Conservation (phyloP, 1,284 basidiomycete species). For the Sporisorium iseilematis-ciliati region DNA sequence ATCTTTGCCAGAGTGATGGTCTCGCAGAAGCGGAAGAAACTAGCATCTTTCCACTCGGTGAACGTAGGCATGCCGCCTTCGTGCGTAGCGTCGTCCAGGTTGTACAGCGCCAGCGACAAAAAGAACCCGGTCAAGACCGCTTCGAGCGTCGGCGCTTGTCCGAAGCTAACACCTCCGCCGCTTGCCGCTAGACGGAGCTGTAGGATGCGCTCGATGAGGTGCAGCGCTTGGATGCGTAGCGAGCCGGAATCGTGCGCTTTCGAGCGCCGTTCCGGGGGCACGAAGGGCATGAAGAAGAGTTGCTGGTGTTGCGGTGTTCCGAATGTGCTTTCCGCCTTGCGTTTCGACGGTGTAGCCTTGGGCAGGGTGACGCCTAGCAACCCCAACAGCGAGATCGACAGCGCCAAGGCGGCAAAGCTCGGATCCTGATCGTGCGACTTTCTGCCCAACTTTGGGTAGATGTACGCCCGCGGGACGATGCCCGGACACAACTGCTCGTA, state of each 20-base stretch:
- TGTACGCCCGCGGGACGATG: conserved; percentile 53
- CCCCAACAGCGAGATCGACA: conserved; percentile 55
- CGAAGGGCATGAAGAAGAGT: conserved; percentile 26
- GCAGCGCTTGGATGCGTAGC: neutral
- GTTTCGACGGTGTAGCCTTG: neutral
- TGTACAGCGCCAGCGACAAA: conserved; percentile 46
- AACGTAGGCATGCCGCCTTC: conserved; percentile 14
- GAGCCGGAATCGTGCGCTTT: neutral
- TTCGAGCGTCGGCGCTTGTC: conserved; percentile 40
- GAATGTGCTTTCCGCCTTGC: neutral
- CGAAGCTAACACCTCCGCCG: conserved; percentile 37
- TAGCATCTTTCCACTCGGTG: conserved; percentile 36
- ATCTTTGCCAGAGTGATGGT: conserved; percentile 57
- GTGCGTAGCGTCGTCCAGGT: conserved; percentile 23
- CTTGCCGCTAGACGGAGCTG: conserved; percentile 15
- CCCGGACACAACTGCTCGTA: conserved; percentile 55
- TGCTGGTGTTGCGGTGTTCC: conserved; percentile 2
- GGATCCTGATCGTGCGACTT: conserved; percentile 50
- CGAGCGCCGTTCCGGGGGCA: conserved; percentile 7
- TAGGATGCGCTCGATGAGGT: conserved; percentile 26
- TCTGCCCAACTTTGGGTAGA: conserved; percentile 50
- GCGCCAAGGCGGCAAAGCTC: conserved; percentile 49
- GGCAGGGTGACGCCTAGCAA: conserved; percentile 30
- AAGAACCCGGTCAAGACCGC: conserved; percentile 45
- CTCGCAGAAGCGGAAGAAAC: conserved; percentile 48